A percentile compares a stretch with the other conserved stretches of the same genome.
These are phyloP conservation scores for Amanita exitialis DNA, from an alignment of 768 basidiomycete genomes.

Conservation along the genomic window DNA sequence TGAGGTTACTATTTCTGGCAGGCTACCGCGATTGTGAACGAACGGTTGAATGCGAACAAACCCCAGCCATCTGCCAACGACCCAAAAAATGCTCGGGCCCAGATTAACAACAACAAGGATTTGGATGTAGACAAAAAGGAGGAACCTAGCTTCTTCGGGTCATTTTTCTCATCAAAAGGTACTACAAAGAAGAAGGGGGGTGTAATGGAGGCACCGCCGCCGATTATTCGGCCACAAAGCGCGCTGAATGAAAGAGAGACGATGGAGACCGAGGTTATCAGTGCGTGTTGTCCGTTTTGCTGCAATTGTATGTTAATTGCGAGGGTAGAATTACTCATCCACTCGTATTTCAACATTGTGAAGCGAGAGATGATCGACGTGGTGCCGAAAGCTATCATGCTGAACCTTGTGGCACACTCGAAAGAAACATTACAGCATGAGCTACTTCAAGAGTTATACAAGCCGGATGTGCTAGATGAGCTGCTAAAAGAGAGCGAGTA, in stretches of 20 bases:
- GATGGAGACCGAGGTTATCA: slow-evolving; percentile 99
- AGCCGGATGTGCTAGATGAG: slow-evolving; percentile 92
- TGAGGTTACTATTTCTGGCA: slow-evolving; percentile 14
- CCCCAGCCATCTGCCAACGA: slow-evolving; percentile 50
- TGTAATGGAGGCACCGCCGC: slow-evolving; percentile 64
- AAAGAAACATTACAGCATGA: slow-evolving; percentile 95
- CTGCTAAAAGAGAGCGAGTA: slow-evolving; percentile 91
- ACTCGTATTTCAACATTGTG: slow-evolving; percentile 96
- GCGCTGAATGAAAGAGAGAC: slow-evolving; percentile 90
- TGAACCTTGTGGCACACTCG: slow-evolving; percentile 85
- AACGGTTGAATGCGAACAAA: slow-evolving; percentile 76
- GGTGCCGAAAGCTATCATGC: slow-evolving; percentile 92
- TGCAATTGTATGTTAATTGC: background rate
- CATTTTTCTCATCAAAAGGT: slow-evolving; percentile 78
- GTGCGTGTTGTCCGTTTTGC: slow-evolving; percentile 36
- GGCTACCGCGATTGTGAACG: slow-evolving; percentile 85
- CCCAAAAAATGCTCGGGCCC: slow-evolving; percentile 53
- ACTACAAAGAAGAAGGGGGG: slow-evolving; percentile 49
- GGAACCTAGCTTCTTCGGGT: slow-evolving; percentile 87
- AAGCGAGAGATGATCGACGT: slow-evolving; percentile 99
- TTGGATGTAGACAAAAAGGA: slow-evolving; percentile 92
- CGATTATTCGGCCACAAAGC: slow-evolving; percentile 80
- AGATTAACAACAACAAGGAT: slow-evolving; percentile 89
- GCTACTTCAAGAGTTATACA: slow-evolving; percentile 92
- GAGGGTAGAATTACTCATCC: slow-evolving; percentile 77